Evolutionary conservation across 495 filamentous ascomycete genomes (phyloP).

Genomic region (Opeltia flavorubescens): DNA sequence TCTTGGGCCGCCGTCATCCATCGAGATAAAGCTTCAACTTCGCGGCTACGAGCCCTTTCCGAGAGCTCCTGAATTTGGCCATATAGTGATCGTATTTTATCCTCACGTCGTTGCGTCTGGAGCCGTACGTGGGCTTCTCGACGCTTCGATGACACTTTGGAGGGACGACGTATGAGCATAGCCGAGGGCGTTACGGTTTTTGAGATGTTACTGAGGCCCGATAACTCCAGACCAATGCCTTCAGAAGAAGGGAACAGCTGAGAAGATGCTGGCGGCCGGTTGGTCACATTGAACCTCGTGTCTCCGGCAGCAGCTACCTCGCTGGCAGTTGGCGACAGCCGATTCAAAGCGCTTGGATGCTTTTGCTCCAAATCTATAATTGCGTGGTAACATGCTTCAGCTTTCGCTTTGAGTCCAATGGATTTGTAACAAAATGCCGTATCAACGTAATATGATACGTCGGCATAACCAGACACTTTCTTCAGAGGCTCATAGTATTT

Average conservation of each 20-base stretch:
- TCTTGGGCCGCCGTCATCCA: conserved; percentile 66
- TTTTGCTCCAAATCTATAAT: conserved; percentile 54
- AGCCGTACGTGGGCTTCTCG: conserved; percentile 21
- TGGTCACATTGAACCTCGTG: background rate
- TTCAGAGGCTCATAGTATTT: conserved; percentile 60
- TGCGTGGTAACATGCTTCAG: conserved; percentile 58
- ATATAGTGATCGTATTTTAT: conserved; percentile 44
- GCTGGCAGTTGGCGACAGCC: conserved; percentile 44
- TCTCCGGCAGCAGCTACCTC: conserved; percentile 1
- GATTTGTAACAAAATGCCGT: conserved; percentile 60
- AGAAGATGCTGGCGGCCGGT: background rate
- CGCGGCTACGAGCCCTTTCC: conserved; percentile 34
- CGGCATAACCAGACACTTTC: conserved; percentile 39
- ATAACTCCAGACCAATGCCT: background rate
- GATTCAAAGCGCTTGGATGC: conserved; percentile 56
- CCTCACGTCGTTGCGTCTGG: conserved; percentile 22
- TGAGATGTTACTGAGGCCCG: background rate
- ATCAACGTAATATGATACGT: conserved; percentile 49
- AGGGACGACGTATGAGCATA: conserved; percentile 10
- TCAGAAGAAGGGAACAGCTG: background rate
- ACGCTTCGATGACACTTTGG: conserved; percentile 9
- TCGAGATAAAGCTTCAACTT: conserved; percentile 36
- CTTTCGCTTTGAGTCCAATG: conserved; percentile 45
- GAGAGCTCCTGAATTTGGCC: conserved; percentile 37
- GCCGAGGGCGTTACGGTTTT: background rate